Evolutionary conservation across 106 monocot genomes (phyloP), one percentile per base, ranked within the genome.

Genomic region (Allium sativum): DNA sequence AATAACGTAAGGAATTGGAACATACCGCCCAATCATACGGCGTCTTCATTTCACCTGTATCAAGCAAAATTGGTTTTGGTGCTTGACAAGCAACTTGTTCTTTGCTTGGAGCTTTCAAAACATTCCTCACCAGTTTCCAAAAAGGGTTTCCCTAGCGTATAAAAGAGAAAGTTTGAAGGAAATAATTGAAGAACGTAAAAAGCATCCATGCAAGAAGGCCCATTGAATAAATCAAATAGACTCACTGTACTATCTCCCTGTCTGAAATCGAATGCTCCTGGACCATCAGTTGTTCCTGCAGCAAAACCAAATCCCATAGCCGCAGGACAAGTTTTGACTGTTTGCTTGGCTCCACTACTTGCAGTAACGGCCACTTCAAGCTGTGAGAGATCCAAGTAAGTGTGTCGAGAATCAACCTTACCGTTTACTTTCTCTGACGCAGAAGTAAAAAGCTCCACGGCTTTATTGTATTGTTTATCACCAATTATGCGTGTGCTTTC

Each of bases 281-380:
- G 93, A 44, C 94, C 94, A 73, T 94, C 94, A 10, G 94, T 90
- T 45, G 89, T 86, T 62, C 94, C 94, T 55, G 93, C 93, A 72
- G 93, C 93, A 83, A 94, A 86, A 52, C 80, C 83, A 74, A 90
- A 90, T 6, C 93, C 93, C 89, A 94, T 79, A 7, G 93, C 93
- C 21, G 93, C 93, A 43, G 93, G 89, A 45, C 93, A 94, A 48
- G 93, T 94, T 70, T 79, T 78, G 20, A 73, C 83, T 17, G 58
- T 52, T 52, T 81, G 46, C 46, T 69, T 55, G 13, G 59, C 73
- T 48, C 81, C 77, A 65, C 54, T 21, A 55, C 68, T 72, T 43
- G 69, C 65, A 56, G 67, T 22, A 64, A 86, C 19, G 4, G 18
- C 56, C 12, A 93, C 93, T 44, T 85, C 66, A 65, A 93, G 79